phyloP scores from a whole-genome alignment of 2,329 filamentous ascomycete species.

The Fusarium nanum region DNA sequence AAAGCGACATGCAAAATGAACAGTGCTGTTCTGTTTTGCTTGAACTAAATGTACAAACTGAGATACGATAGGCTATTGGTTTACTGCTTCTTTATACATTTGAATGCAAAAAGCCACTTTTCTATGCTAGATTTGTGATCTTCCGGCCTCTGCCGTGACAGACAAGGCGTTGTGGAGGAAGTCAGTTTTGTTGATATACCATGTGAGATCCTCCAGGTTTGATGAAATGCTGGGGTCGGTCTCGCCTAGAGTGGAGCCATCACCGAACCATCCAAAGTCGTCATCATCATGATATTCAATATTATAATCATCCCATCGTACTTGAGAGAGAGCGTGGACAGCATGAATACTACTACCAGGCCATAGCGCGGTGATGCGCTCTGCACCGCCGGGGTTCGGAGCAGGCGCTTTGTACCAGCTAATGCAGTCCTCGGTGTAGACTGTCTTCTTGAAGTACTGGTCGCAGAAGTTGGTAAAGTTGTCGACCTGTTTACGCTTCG shows the following conservation, averaged over 20 bases:
- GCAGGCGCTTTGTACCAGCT: conserved; percentile 21
- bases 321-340: neutral
- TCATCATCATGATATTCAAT: neutral
- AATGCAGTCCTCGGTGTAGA: conserved; percentile 11
- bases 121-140: no score
- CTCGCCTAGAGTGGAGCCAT: neutral
- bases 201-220: conserved; percentile 11
- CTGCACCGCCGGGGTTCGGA: neutral
- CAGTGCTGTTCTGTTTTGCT: no score
- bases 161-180: no score
- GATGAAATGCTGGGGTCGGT: neutral
- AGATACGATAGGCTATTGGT: no score
- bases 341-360: conserved; percentile 22
- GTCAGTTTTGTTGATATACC: conserved; percentile 16
- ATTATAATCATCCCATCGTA: conserved; percentile 23
- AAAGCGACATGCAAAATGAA: no score
- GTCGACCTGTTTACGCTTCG: conserved; percentile 11
- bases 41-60: no score
- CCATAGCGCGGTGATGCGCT: conserved; percentile 15
- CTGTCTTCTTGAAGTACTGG: conserved; percentile 20
- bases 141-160: no score
- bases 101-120: no score
- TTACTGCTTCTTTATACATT: no score
- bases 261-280: conserved; percentile 21
- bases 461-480: conserved; percentile 22